A percentile compares a stretch with the other conserved stretches of the same genome.
Evolutionary conservation across 768 basidiomycete genomes (phyloP).

Genomic region (Mycena crocata): DNA sequence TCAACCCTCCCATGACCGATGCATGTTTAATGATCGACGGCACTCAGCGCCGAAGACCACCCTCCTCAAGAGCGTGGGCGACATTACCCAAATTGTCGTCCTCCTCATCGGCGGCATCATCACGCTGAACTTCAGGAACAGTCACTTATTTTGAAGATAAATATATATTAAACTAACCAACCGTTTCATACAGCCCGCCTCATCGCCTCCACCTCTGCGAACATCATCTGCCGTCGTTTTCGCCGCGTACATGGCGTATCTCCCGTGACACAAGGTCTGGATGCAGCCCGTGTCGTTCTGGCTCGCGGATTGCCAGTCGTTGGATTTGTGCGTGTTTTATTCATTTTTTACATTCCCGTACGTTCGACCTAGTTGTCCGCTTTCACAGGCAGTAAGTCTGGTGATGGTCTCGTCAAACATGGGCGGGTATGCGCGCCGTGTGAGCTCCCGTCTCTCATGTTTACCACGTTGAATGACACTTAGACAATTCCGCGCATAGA

Average conservation of each 20-base stretch:
- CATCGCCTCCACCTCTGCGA: constrained; percentile 29
- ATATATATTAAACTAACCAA: not conserved
- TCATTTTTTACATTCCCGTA: not conserved
- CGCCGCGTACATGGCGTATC: constrained; percentile 35
- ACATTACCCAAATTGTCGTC: constrained; percentile 36
- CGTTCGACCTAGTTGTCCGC: not conserved
- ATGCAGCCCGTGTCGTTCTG: constrained; percentile 34
- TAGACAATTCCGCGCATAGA: not conserved
- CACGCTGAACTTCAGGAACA: constrained; percentile 33
- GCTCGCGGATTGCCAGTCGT: constrained; percentile 37
- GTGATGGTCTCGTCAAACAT: constrained; percentile 39
- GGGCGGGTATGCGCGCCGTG: constrained; percentile 37
- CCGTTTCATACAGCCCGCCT: constrained; percentile 22
- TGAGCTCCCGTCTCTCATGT: not conserved
- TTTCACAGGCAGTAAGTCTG: constrained; percentile 20
- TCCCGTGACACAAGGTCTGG: constrained; percentile 34
- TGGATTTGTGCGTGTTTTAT: constrained; percentile 29
- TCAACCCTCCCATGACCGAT: too few relatives aligned
- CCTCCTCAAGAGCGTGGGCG: constrained; percentile 36
- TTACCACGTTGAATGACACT: too few relatives aligned
- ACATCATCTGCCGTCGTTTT: constrained; percentile 37
- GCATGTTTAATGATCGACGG: too few relatives aligned
- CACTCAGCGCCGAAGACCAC: constrained; percentile 30
- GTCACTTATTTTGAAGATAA: not conserved
- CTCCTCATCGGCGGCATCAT: constrained; percentile 33